A percentile compares a stretch with the other conserved stretches of the same genome.
Evolutionary conservation across 257 asterid genomes (phyloP).

Genomic region (Solanum ahanhuiri): DNA sequence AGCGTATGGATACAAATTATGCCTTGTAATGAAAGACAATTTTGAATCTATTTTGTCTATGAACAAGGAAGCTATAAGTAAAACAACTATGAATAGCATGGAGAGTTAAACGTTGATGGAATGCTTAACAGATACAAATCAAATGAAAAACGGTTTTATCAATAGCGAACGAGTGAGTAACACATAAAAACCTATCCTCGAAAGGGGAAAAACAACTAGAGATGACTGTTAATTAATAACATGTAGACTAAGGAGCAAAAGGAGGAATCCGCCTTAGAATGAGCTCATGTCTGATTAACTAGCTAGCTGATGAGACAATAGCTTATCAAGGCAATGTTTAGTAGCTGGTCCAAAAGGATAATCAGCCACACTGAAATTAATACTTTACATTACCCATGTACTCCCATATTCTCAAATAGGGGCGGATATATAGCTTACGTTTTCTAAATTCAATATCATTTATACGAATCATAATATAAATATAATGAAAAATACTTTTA

Average conservation of each 20-base stretch:
- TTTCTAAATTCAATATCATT: background rate
- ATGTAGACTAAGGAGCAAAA: no score
- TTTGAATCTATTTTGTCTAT: background rate
- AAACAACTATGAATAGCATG: background rate
- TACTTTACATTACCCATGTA: background rate
- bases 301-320: background rate
- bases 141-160: background rate
- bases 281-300: background rate
- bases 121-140: background rate
- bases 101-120: background rate
- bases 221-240: no score
- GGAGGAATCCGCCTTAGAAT: no score
- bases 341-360: background rate
- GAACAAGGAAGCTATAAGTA: background rate
- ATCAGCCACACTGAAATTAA: background rate
- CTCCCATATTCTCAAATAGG: background rate
- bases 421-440: background rate
- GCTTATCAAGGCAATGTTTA: no score
- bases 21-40: background rate
- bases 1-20: background rate
- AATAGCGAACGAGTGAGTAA: background rate
- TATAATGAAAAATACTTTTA: background rate
- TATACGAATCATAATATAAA: background rate
- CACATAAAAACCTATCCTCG: background rate
- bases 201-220: background rate